These are phyloP conservation scores for Exophiala phaeomuriformis DNA, from an alignment of 2,329 filamentous ascomycete genomes.

Conservation along the genomic window DNA sequence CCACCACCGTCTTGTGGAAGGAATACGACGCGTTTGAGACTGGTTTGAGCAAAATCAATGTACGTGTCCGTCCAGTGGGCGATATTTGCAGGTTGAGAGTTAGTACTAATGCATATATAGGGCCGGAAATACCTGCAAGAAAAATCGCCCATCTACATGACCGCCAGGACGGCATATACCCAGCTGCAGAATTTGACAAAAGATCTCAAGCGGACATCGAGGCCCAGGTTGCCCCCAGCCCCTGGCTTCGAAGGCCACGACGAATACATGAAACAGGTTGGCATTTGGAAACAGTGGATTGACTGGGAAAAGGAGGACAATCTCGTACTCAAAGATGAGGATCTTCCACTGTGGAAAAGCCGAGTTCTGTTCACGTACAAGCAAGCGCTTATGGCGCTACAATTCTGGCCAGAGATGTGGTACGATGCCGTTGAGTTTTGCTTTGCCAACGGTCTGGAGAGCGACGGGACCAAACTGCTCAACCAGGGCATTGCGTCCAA, in stretches of 20 bases:
- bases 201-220: conserved; percentile 65
- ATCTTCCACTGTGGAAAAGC: conserved; percentile 64
- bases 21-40: conserved; percentile 97
- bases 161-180: conserved; percentile 81
- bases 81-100: background rate
- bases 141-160: conserved; percentile 89
- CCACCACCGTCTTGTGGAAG: conserved; percentile 82
- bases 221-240: conserved; percentile 74
- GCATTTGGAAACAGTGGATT: conserved; percentile 90
- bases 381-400: conserved; percentile 83
- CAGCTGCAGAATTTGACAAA: conserved; percentile 83
- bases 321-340: conserved; percentile 75
- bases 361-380: conserved; percentile 87
- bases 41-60: conserved; percentile 83
- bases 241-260: conserved; percentile 79
- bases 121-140: conserved; percentile 93
- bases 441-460: conserved; percentile 64
- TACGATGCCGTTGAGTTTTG: conserved; percentile 91
- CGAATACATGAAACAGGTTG: conserved; percentile 76
- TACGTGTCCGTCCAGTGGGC: conserved; percentile 38
- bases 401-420: conserved; percentile 96
- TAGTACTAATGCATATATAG: conserved; percentile 39
- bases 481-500: conserved; percentile 79
- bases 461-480: conserved; percentile 71
- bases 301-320: conserved; percentile 92